Base-by-base conservation (phyloP, 2,329 filamentous ascomycete species). In the Nemania sp. region DNA sequence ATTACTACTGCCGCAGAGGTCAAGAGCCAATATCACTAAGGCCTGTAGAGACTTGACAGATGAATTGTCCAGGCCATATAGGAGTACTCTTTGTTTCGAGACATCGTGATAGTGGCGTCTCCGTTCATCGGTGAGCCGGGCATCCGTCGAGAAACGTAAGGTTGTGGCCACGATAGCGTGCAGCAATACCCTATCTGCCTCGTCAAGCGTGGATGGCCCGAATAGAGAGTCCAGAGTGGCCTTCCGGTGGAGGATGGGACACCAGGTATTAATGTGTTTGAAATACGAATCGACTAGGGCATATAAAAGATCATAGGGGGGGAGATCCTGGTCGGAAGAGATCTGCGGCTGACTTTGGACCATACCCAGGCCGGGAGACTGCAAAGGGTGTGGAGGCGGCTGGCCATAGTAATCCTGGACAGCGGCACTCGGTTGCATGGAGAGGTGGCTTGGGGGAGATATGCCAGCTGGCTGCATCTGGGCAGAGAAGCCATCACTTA, bases 131-230 rank as follows among this genome's bases (percentile, higher is more conserved):
- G 90, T 94, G 32, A 97, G 83, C 52, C 93, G 86, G 24, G 85
- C 80, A 77, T 97, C 94, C 2, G 87, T 90, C 0, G 93, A 97
- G 77, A 94, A 97, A 29, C 93, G 89, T 70, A 98, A 83, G 0
- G 93, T 94, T 0, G 93, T 96, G 1, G 93, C 93, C 3, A 97
- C 93, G 63, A 97, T 97, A 5, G 94, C 92, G 79, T 97, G 93
- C 5, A 97, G 83, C 15, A 97, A 83, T 62, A 97, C 91, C 49
- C 91, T 87, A 76, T 97, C 94, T 1, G 91, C 90, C 79, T 97
- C 93, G 43, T 94, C 92, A 1, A 96, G 82, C 1, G 90, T 88
- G 0, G 90, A 88, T 0, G 90, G 88, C 0, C 93, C 93, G 73
- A 97, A 97, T 0, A 97, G 84, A 0, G 90, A 89, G 73, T 97